Percentiles rank a stretch among this genome's conserved stretches.
These are phyloP conservation scores for Penicillium sp. DNA, from an alignment of 2,329 filamentous ascomycete genomes.

Conservation along the genomic window DNA sequence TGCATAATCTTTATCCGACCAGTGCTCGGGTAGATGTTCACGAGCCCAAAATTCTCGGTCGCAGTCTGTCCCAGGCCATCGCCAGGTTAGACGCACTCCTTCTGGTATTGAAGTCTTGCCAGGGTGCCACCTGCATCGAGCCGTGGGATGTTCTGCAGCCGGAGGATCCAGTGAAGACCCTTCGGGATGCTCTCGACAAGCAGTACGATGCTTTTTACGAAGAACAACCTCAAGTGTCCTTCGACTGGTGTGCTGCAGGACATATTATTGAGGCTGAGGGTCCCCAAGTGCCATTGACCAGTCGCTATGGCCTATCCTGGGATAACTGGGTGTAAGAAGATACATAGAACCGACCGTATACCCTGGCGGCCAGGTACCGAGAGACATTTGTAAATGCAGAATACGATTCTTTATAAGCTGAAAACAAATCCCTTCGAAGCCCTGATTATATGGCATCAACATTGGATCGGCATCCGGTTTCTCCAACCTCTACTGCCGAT, in stretches of 20 bases:
- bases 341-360: neutral
- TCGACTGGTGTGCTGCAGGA: constrained; percentile 33
- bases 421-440: too few species aligned
- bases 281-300: constrained; percentile 23
- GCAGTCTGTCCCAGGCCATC: constrained; percentile 18
- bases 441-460: too few species aligned
- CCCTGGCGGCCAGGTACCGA: neutral
- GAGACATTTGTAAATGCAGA: neutral
- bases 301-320: constrained; percentile 20
- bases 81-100: constrained; percentile 34
- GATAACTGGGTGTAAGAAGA: constrained; percentile 21
- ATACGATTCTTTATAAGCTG: neutral
- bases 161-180: constrained; percentile 24
- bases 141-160: constrained; percentile 39
- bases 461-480: too few species aligned
- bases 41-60: constrained; percentile 17
- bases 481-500: too few species aligned
- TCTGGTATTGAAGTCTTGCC: constrained; percentile 39
- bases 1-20: constrained; percentile 31
- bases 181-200: constrained; percentile 30
- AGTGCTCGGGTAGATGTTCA: neutral
- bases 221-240: constrained; percentile 30
- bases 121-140: constrained; percentile 31
- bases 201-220: constrained; percentile 34
- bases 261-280: constrained; percentile 37